phyloP scores from a whole-genome alignment of 441 rosid genomes.

The Biscutella laevigata region DNA sequence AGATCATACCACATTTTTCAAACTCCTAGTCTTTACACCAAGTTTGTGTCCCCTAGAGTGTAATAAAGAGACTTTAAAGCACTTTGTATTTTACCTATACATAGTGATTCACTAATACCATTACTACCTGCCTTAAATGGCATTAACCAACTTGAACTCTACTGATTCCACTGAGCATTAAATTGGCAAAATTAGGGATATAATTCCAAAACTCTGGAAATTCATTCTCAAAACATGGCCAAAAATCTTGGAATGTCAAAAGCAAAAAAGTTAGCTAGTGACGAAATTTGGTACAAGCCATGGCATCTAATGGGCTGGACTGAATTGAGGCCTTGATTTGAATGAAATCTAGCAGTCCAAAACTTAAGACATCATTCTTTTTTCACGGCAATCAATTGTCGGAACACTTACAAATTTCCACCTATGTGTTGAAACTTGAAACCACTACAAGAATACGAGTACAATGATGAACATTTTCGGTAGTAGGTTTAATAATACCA shows the following conservation, averaged over 20 bases:
- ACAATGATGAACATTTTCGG: conserved; percentile 8
- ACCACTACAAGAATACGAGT: conserved; percentile 8
- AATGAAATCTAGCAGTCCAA: not conserved
- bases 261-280: not conserved
- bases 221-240: too few species aligned
- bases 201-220: too few species aligned
- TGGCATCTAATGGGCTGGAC: conserved; percentile 9
- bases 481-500: not conserved
- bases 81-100: too few species aligned
- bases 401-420: too few species aligned
- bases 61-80: too few species aligned
- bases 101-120: too few species aligned
- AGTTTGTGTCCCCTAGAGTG: not conserved
- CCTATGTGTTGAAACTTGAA: too few species aligned
- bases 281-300: not conserved
- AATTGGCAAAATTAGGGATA: too few species aligned
- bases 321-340: not conserved
- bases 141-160: not conserved
- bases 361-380: too few species aligned
- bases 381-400: too few species aligned
- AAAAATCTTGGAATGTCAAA: too few species aligned
- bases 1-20: conserved; percentile 59
- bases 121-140: not conserved
- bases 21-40: conserved; percentile 59
- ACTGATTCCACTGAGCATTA: not conserved